A percentile compares a stretch with the other conserved stretches of the same genome.
Conservation (phyloP, 2,329 filamentous ascomycete genomes). For the Gnomoniopsis sp. region DNA sequence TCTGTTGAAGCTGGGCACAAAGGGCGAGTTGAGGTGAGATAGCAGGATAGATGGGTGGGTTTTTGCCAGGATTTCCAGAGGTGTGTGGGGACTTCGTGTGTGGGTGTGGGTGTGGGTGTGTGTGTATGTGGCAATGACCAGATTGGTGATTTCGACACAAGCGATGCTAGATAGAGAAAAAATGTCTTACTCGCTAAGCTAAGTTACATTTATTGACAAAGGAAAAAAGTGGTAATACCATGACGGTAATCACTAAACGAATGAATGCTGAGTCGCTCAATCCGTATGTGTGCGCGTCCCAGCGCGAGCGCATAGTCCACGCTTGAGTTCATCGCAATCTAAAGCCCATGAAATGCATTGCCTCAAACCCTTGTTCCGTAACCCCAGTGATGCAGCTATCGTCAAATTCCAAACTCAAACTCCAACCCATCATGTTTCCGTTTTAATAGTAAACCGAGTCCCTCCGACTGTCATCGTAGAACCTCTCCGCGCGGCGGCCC, state of each 20-base stretch:
- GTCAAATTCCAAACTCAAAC: neutral
- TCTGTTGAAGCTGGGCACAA: neutral
- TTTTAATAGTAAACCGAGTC: neutral
- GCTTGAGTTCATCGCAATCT: neutral
- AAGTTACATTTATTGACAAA: neutral
- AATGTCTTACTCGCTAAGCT: neutral
- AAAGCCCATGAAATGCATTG: neutral
- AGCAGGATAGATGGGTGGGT: too few relatives aligned
- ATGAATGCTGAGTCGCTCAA: neutral
- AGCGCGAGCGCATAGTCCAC: neutral
- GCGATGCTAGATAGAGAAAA: neutral
- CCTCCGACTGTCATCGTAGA: conserved; percentile 14
- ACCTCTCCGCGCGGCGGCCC: conserved; percentile 12
- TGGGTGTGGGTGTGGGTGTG: neutral
- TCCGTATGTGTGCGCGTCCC: neutral
- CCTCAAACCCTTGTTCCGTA: neutral
- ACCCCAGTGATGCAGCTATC: neutral
- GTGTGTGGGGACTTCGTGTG: too few relatives aligned
- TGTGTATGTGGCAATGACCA: neutral
- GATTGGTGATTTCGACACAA: neutral
- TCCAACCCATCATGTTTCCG: neutral
- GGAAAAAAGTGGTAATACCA: neutral
- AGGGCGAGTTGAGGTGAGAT: neutral
- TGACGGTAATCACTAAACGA: neutral
- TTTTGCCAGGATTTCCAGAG: too few relatives aligned